These are phyloP conservation scores for Aegilops tauschii DNA, from an alignment of 176 grass and related monocot genomes.

Conservation along the genomic window DNA sequence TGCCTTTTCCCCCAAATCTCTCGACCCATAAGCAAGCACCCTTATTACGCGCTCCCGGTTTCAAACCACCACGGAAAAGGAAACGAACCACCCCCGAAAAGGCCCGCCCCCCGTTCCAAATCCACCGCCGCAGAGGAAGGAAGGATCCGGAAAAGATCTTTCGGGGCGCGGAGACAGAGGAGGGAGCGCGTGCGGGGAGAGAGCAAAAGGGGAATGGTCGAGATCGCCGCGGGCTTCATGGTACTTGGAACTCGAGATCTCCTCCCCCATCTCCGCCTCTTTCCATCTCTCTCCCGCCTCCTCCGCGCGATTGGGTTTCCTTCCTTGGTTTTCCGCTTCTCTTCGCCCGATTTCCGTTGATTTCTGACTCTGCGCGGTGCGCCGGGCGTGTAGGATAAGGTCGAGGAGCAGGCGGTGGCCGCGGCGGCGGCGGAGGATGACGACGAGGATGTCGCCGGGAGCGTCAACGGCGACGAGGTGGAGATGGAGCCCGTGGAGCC, in stretches of 20 bases:
- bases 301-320: neutral
- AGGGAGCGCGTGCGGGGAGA: neutral
- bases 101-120: neutral
- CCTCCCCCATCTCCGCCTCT: neutral
- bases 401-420: neutral
- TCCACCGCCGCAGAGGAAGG: neutral
- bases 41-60: neutral
- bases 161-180: neutral
- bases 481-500: slow-evolving; percentile 48
- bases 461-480: neutral
- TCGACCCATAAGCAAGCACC: neutral
- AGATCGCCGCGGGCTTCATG: slow-evolving; percentile 39
- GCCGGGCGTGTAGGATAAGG: slow-evolving; percentile 38
- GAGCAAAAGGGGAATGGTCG: slow-evolving; percentile 24
- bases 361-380: neutral
- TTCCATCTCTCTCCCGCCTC: neutral
- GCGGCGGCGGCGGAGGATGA: neutral
- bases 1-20: slow-evolving; percentile 12
- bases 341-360: neutral
- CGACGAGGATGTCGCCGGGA: neutral
- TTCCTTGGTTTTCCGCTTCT: neutral
- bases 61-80: slow-evolving; percentile 20
- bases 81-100: neutral
- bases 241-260: slow-evolving; percentile 17
- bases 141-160: neutral